Base-by-base conservation (phyloP, 1,139 yeast species). In the Pichia sp. region DNA sequence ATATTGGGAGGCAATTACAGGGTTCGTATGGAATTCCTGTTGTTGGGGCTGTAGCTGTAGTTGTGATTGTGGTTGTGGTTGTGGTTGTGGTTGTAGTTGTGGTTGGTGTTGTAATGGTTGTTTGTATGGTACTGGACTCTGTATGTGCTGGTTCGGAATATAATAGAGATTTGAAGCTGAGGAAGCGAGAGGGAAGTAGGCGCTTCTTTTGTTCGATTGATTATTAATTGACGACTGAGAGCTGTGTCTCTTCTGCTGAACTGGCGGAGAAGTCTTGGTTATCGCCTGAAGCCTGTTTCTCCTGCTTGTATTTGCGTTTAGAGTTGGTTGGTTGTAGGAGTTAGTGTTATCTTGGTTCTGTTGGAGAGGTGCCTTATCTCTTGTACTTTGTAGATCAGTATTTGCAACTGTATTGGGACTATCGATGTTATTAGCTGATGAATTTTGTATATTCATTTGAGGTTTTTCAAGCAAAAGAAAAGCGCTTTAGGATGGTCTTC, bases 171-270 rank as follows among this genome's bases (percentile, higher is more conserved):
- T 41, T 19, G 42, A 36, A 41, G 23, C 18, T 4, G 45, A 22
- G 18, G 49, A 23, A 21, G 28, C n/a, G n/a, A 49, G n/a, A 28
- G 49, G 48, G 28, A 52, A 57, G 18, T 54, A 47, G n/a, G 62
- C 56, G 9, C 63, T 60, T 39, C 65, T 55, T 45, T 63, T 63
- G n/a, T 61, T 58, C 19, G 62, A 52, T 10, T 36, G 56, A 34
- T 52, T 60, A 18, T 55, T 44, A 25, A 52, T 43, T 39, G 59
- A 62, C 19, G 66, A 60, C 41, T 64, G 67, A 4, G 67, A 64
- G 44, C 61, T 62, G 21, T 65, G 69, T 30, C 69, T 61, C 50
- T 65, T 65, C 42, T 64, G 68, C 23, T 62, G 66, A 18, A 50
- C 49, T 34, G 62, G 53, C 42, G 58, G 64, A 31, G 53, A 13